Base-by-base conservation (phyloP, 83 land plant species). In the Thuja plicata region DNA sequence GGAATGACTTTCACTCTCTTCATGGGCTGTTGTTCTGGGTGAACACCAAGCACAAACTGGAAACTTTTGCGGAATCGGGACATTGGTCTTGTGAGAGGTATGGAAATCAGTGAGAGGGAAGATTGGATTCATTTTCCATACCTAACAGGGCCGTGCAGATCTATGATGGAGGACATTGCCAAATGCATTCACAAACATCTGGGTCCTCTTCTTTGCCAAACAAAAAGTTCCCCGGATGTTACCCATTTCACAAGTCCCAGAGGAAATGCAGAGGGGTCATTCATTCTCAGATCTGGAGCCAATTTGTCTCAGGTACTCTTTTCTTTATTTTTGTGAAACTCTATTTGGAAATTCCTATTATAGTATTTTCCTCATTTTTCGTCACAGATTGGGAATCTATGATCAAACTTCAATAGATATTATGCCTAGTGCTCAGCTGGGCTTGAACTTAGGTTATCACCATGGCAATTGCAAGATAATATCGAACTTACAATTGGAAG, bases 91-190 rank as follows among this genome's bases (percentile, higher is more conserved):
- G 15, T 45, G n/a, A 82, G 46, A 41, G 71, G 41, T 41, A 86
- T 87, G 88, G 83, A 71, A 34, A 40, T 8, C 50, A 50, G 37
- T 35, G 66, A 85, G 37, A 24, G 35, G 6, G 38, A 34, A 57
- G 79, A 27, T 38, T 89, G 90, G 90, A 77, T 89, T 87, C 77
- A 37, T 30, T 89, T 89, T 87, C 90, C 90, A 38, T 43, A 74
- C 19, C 35, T 89, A 32, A 41, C 89, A 71, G 89, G 89, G 4
- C 77, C 89, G 5, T 55, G 89, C 76, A 34, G 57, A 89, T 35
- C 71, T 16, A 89, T 89, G 89, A 89, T 89, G 90, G 89, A 89
- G 48, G 89, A 87, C 37, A 77, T 89, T n/a, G 89, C 90, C 19
- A 41, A 60, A 66, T 60, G 73, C 35, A 88, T 89, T 41, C 84